Evolutionary conservation across 1,284 basidiomycete genomes (phyloP).

Genomic region (Phlebopus sp.): DNA sequence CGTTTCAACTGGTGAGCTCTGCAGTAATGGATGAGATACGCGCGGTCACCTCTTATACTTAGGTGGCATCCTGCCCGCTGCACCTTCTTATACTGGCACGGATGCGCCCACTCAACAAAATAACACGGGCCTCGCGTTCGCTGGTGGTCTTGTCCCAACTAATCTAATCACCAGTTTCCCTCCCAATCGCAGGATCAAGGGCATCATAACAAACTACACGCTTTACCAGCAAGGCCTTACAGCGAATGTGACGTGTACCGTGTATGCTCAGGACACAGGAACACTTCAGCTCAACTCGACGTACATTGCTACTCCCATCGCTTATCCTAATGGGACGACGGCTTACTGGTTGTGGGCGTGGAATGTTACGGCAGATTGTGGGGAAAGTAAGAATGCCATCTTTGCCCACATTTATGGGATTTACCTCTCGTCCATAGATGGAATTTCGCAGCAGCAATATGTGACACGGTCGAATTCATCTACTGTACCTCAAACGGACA

Average conservation of each 20-base stretch:
- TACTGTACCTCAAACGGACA: neutral
- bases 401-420: neutral
- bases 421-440: neutral
- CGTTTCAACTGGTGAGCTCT: constrained; percentile 1
- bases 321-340: neutral
- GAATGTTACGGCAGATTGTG: neutral
- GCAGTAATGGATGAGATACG: neutral
- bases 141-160: constrained; percentile 1
- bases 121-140: constrained; percentile 1
- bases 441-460: neutral
- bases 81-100: neutral
- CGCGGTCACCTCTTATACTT: neutral
- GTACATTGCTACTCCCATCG: neutral
- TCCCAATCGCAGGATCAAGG: neutral
- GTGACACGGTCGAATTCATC: constrained; percentile 1
- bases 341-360: neutral
- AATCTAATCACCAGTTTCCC: neutral
- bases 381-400: neutral
- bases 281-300: neutral
- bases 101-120: neutral
- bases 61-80: constrained; percentile 4
- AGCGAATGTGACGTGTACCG: neutral
- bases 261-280: neutral
- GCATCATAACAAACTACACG: constrained; percentile 1
- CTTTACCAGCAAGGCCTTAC: constrained; percentile 5